These are phyloP conservation scores for Malus hybrid DNA, from an alignment of 331 rosid species.

Conservation along the genomic window DNA sequence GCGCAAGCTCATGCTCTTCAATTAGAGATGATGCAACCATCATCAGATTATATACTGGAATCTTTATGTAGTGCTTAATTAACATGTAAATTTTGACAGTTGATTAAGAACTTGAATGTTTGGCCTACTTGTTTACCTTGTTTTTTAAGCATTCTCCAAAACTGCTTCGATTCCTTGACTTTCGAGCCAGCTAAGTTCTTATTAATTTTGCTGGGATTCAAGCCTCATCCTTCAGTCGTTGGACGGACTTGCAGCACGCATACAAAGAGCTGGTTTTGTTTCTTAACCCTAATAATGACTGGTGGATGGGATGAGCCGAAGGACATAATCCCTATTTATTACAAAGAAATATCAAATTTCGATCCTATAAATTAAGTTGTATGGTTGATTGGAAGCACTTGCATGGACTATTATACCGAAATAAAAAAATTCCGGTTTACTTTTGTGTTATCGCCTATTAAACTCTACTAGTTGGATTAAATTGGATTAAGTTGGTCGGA, in stretches of 20 bases:
- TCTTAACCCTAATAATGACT: not conserved
- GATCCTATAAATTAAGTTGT: not conserved
- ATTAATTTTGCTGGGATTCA: not conserved
- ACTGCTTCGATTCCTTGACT: slow-evolving; percentile 65
- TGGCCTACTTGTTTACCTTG: too few relatives aligned
- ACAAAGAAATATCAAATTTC: not conserved
- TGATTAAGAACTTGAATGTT: not conserved
- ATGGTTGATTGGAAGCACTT: slow-evolving; percentile 6
- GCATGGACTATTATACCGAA: not conserved
- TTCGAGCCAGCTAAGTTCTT: slow-evolving; percentile 48
- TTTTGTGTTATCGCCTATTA: not conserved
- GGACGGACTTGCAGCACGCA: not conserved
- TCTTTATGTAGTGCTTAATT: not conserved
- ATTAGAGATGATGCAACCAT: slow-evolving; percentile 12
- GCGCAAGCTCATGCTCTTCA: slow-evolving; percentile 9
- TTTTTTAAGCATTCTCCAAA: too few relatives aligned
- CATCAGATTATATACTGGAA: slow-evolving; percentile 10
- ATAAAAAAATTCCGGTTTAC: not conserved
- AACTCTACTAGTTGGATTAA: not conserved
- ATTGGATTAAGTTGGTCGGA: not conserved
- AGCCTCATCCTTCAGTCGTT: not conserved
- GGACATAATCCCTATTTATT: not conserved
- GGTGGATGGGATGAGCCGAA: not conserved
- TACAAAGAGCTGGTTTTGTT: not conserved
- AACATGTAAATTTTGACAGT: not conserved